Base-by-base conservation (phyloP, 2,329 filamentous ascomycete genomes). In the Cladosporium velox region DNA sequence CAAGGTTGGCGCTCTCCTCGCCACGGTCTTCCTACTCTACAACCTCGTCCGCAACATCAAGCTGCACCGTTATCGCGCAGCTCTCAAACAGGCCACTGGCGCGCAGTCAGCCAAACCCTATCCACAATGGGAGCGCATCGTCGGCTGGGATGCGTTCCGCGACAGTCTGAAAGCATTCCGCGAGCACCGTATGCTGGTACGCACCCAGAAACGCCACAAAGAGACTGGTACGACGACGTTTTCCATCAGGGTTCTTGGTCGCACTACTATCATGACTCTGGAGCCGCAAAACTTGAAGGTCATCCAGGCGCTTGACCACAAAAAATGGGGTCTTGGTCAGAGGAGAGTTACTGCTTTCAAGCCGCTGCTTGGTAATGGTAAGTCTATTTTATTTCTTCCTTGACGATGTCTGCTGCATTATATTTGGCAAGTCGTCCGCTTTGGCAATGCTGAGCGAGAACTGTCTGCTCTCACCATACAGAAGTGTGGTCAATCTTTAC, bases 61-160 rank as follows among this genome's bases (percentile, higher is more conserved):
- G 4, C 44, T 52, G 26, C 54, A 55, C 32, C 64, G 64, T 57
- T 54, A 47, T 1, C 64, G 49, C 32, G 44, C 55, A 15, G 55
- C 55, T 26, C n/a, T 65, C 44, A 54, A 60, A 52, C 44, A 34
- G n/a, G 34, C 55, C 44, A 65, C 44, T 12, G 57, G 57, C 38
- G 55, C 64, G 15, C 64, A 54, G 3, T 30, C 34, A 8, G 44
- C 64, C 15, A 58, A 14, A 11, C 24, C 28, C 24, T 60, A 32
- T 12, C 64, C 64, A 11, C 82, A 86, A 74, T 65, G 54, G 38
- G 87, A 88, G 69, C 83, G 81, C 0, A 70, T 88, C 64, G 75
- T 87, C 3, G 87, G 86, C 2, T 70, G 83, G 30, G 84, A 87
- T 72, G 73, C 82, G 47, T 77, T 87, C 66, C 69, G 76, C 44